Conservation (phyloP, 73 alveolate genomes). For the Paramecium caudatum region DNA sequence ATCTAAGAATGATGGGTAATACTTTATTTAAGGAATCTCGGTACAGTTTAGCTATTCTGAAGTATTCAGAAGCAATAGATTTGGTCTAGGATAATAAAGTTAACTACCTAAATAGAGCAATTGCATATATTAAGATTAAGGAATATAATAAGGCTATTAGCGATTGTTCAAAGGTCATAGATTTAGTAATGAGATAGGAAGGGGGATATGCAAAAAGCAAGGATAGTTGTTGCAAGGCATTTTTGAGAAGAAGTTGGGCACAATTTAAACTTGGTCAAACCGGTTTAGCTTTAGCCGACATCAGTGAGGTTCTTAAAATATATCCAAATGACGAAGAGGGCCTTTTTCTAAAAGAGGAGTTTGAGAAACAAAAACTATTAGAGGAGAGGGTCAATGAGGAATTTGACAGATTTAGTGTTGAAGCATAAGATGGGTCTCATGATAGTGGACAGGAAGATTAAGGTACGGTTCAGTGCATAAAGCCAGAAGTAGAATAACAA, state of each 20-base stretch:
- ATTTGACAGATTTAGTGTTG: too few relatives aligned
- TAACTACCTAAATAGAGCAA: constrained; percentile 96
- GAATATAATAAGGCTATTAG: constrained; percentile 92
- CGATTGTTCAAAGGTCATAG: constrained; percentile 95
- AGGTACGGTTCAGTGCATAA: background rate
- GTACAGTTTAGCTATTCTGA: constrained; percentile 91
- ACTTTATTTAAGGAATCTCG: constrained; percentile 86
- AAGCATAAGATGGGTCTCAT: background rate
- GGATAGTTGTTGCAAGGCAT: constrained; percentile 95
- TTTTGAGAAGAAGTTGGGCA: constrained; percentile 95
- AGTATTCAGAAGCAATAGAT: constrained; percentile 94
- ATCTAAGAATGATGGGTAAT: constrained; percentile 93
- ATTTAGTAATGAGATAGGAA: constrained; percentile 94
- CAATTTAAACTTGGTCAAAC: constrained; percentile 87
- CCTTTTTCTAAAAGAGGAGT: constrained; percentile 44
- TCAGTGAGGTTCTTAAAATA: constrained; percentile 88
- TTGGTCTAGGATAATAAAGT: constrained; percentile 88
- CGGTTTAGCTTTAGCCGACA: constrained; percentile 88
- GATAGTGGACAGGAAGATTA: background rate
- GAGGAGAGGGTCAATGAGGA: too few relatives aligned
- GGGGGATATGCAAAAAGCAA: constrained; percentile 89
- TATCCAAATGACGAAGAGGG: constrained; percentile 85
- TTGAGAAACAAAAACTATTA: constrained; percentile 80
- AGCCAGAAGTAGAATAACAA: background rate
- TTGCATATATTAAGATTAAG: constrained; percentile 93